Evolutionary conservation across 352 stramenopile species (phyloP).

Genomic region (Phytophthora pluvialis): DNA sequence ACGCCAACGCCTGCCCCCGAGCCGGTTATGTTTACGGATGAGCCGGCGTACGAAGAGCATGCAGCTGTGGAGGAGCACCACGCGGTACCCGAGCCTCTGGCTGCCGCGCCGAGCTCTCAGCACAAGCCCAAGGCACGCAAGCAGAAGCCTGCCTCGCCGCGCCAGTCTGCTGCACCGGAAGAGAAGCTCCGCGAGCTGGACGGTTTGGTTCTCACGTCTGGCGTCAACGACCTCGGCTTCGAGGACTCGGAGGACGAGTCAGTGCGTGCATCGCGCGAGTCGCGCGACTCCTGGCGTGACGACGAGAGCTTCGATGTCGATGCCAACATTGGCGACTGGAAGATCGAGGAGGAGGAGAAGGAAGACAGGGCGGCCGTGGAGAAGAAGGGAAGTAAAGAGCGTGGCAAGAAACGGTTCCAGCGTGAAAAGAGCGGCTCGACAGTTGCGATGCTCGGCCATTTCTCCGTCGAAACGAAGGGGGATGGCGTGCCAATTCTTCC

Average conservation of each 20-base stretch:
- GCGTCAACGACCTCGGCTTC: constrained; percentile 59
- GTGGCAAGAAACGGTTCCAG: constrained; percentile 36
- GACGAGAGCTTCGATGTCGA: constrained; percentile 48
- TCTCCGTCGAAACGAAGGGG: constrained; percentile 61
- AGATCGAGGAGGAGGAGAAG: constrained; percentile 41
- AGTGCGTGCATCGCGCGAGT: constrained; percentile 35
- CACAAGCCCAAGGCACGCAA: constrained; percentile 30
- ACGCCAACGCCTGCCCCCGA: constrained; percentile 10
- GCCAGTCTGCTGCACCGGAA: constrained; percentile 37
- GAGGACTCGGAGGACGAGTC: constrained; percentile 49
- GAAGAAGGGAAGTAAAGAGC: constrained; percentile 22
- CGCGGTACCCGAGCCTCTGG: not conserved
- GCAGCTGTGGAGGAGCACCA: not conserved
- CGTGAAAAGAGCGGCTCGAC: constrained; percentile 65
- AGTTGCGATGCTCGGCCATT: constrained; percentile 77
- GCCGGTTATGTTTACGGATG: constrained; percentile 26
- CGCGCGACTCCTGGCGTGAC: constrained; percentile 42
- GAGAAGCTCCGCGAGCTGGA: constrained; percentile 43
- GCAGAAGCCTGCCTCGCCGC: constrained; percentile 24
- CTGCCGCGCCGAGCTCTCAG: constrained; percentile 5
- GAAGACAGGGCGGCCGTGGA: constrained; percentile 15
- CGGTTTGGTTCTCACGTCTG: constrained; percentile 46
- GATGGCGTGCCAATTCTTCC: constrained; percentile 64
- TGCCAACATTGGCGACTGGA: constrained; percentile 28
- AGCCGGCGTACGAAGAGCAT: constrained; percentile 16